Evolutionary conservation across 2,329 filamentous ascomycete species (phyloP).

Genomic region (Fonsecaea erecta): DNA sequence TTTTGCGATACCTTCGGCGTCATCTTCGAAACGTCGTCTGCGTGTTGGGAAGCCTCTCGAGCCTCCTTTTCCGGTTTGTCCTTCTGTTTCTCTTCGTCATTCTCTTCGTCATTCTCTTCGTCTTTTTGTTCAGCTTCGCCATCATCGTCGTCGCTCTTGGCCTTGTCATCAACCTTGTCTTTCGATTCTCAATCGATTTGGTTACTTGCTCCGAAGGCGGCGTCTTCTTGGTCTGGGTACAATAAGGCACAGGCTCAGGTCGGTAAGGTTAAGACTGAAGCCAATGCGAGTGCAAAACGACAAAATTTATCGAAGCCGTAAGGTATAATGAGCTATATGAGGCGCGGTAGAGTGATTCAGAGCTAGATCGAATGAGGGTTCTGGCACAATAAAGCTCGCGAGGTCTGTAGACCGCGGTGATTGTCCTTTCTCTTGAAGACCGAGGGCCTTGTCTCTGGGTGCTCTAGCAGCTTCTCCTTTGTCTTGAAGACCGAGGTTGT

Average conservation of each 20-base stretch:
- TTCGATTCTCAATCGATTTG: slow-evolving; percentile 32
- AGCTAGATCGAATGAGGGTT: neutral
- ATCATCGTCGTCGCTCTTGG: no score
- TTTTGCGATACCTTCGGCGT: slow-evolving; percentile 43
- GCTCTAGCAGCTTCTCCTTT: no score
- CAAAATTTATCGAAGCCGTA: neutral
- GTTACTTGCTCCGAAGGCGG: slow-evolving; percentile 23
- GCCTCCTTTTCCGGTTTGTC: slow-evolving; percentile 41
- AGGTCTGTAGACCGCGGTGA: no score
- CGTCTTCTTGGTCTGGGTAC: neutral
- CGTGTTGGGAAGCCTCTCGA: slow-evolving; percentile 34
- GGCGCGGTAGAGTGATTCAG: neutral
- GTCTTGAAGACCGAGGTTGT: no score
- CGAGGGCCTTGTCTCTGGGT: no score
- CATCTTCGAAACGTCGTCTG: slow-evolving; percentile 45
- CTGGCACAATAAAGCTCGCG: no score
- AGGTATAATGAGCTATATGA: slow-evolving; percentile 7
- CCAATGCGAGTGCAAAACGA: neutral
- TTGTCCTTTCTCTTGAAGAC: no score
- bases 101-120: slow-evolving; percentile 42
- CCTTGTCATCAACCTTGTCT: slow-evolving; percentile 40
- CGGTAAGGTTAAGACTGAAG: neutral
- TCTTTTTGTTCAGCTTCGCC: slow-evolving; percentile 44
- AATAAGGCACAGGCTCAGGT: neutral
- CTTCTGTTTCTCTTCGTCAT: slow-evolving; percentile 46